Evolutionary conservation across 2,329 filamentous ascomycete species (phyloP), one percentile per base, ranked within the genome.

Genomic region (Rugonectria rugulosa): DNA sequence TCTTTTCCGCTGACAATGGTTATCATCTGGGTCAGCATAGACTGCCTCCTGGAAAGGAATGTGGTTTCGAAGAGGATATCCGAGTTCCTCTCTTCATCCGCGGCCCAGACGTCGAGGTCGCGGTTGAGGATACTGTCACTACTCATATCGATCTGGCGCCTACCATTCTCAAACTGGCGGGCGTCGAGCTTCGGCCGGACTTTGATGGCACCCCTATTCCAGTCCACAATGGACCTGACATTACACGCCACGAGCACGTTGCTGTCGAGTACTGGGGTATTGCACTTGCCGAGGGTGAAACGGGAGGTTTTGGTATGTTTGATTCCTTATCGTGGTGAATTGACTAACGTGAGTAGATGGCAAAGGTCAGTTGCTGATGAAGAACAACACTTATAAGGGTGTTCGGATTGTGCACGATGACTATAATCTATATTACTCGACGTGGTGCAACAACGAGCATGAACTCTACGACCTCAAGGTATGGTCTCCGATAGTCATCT

Each of bases 391-490:
- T 0, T 88, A 88, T 75, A 88, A 88, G 70, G 79, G 77, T 0
- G 62, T 87, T 17, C 78, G 85, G n/a, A 70, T 88, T 6, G 74
- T 85, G 4, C 73, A 79, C 1, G 67, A 78, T 2, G 70, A 73
- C 5, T 89, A 89, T 64, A 84, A 81, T 63, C 68, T 89, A 5
- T 84, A 86, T 57, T 90, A 90, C 63, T 81, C 85, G 0, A 84
- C 89, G 0, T 90, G 87, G 87, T 90, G 88, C 65, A 88, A 74
- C 12, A 85, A 85, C 46, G 86, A 89, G 64, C 82, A 84, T 51
- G 87, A 90, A 68, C 77, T 88, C 2, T 90, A 89, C 66, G 80
- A 89, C 58, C 64, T 88, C 32, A 81, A 76, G 64, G 84, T 66
- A 57, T 7, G 64, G 42, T 5, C 17, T 3, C 3, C 6, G 3